Evolutionary conservation across 1,284 basidiomycete species (phyloP).

Genomic region (Grifola frondosa): DNA sequence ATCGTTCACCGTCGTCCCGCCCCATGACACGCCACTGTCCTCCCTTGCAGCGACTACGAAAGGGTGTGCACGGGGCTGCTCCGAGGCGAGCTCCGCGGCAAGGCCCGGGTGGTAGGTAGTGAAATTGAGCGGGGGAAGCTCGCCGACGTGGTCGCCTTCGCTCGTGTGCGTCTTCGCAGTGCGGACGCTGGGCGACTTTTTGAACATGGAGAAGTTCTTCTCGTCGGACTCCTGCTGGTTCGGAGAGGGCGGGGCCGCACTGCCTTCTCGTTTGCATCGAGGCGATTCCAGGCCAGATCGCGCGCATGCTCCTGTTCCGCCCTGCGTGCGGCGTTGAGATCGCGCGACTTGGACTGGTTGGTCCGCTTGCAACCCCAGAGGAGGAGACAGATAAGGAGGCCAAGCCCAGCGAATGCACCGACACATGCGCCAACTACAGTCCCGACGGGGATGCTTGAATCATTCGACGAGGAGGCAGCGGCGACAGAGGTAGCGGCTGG

Average conservation of each 20-base stretch:
- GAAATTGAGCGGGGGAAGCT: conserved; percentile 37
- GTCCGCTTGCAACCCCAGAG: conserved; percentile 29
- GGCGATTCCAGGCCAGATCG: conserved; percentile 17
- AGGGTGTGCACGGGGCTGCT: conserved; percentile 42
- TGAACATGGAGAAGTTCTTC: conserved; percentile 54
- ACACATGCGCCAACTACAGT: conserved; percentile 34
- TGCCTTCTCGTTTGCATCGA: conserved; percentile 22
- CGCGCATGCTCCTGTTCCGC: conserved; percentile 19
- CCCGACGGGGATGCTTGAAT: conserved; percentile 28
- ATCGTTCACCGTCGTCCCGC: conserved; percentile 46
- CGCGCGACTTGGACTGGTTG: conserved; percentile 11
- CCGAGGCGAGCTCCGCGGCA: conserved; percentile 46
- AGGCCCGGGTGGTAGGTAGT: conserved; percentile 54
- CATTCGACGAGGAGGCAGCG: conserved; percentile 10
- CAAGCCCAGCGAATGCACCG: conserved; percentile 31
- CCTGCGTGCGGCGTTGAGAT: conserved; percentile 21
- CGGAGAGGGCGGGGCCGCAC: conserved; percentile 18
- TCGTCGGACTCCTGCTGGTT: conserved; percentile 25
- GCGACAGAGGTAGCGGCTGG: conserved; percentile 4
- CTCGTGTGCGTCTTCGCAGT: conserved; percentile 37
- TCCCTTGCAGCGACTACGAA: conserved; percentile 40
- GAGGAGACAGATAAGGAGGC: conserved; percentile 27
- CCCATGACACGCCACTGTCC: conserved; percentile 50
- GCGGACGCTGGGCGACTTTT: conserved; percentile 57
- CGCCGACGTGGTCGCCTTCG: conserved; percentile 36